Evolutionary conservation across 768 basidiomycete species (phyloP), one percentile per base, ranked within the genome.

Genomic region (Candolleomyces aberdarensis): DNA sequence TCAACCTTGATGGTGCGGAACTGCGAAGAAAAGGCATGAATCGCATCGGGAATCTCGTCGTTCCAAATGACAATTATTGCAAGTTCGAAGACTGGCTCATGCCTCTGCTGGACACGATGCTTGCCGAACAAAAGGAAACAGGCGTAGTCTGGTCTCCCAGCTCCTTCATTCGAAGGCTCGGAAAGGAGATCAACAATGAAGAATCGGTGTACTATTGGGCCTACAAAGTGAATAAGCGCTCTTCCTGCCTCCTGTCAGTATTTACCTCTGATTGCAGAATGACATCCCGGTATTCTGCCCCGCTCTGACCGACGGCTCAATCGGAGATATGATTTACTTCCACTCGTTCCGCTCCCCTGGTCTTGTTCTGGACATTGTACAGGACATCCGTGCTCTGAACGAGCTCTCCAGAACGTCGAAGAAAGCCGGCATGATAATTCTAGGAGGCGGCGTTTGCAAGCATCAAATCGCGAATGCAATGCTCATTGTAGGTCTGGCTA

Each of bases 381-480:
- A 86, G 65, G 97, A 99, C 71, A 98, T 99, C 59, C 87, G 96
- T 20, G 80, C 83, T 43, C 77, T 99, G 40, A 99, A 99, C 75
- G 96, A 98, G 73, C 76, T 92, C 17, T 86, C 91, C 11, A 83
- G 97, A 58, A 87, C 84, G 64, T 91, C 96, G 40, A 87, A 85
- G 59, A 96, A 94, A 75, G 97, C 97, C 19, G 97, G 97, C 2
- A 98, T 98, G 96, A 94, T 99, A 66, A 87, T 99, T 57, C 85
- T 98, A 13, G 97, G 97, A 8, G 97, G 97, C 2, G 97, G 97
- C 0, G 95, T 99, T 10, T 98, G 96, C 78, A 99, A 99, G 72
- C 97, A 99, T 71, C 97, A 99, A 71, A 97, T 99, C 59, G 96
- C 96, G n/a, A 99, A 99, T 70, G 95, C 96, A 1, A 98, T 99